Evolutionary conservation across 1,284 basidiomycete genomes (phyloP).

Genomic region (Pascua sp.): DNA sequence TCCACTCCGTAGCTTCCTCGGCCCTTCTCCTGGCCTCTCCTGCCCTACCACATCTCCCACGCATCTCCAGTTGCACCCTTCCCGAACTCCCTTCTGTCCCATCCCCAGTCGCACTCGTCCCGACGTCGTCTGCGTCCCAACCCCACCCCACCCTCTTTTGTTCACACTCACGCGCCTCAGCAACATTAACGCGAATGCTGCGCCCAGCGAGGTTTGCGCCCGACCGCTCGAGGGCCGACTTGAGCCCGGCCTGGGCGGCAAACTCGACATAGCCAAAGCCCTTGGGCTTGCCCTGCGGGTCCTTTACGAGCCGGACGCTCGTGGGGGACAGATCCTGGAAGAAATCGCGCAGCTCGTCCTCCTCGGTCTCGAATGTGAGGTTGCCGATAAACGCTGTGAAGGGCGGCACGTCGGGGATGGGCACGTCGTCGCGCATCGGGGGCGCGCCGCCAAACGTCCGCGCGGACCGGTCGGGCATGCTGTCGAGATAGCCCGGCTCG

Average conservation of each 20-base stretch:
- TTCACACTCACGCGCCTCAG: constrained; percentile 76
- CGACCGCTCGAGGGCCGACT: constrained; percentile 66
- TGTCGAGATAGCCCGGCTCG: constrained; percentile 49
- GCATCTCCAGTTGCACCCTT: no score
- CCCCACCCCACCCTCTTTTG: not conserved
- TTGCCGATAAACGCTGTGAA: constrained; percentile 97
- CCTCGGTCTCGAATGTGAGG: constrained; percentile 86
- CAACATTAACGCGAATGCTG: constrained; percentile 84
- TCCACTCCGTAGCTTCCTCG: no score
- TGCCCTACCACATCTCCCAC: no score
- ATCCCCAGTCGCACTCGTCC: not conserved
- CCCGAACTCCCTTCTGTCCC: no score
- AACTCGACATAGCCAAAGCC: constrained; percentile 99
- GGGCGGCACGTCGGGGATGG: constrained; percentile 88
- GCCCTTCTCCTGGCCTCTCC: no score
- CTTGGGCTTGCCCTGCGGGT: constrained; percentile 86
- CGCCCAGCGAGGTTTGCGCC: constrained; percentile 69
- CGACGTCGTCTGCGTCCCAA: not conserved
- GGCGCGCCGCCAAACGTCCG: constrained; percentile 38
- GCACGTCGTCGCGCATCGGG: constrained; percentile 79
- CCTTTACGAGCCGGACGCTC: constrained; percentile 87
- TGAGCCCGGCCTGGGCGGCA: constrained; percentile 72
- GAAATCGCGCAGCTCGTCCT: constrained; percentile 75
- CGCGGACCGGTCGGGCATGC: constrained; percentile 43
- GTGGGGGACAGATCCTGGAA: constrained; percentile 66